These are phyloP conservation scores for Lachnellula cervina DNA, from an alignment of 2,329 filamentous ascomycete genomes.

Conservation along the genomic window DNA sequence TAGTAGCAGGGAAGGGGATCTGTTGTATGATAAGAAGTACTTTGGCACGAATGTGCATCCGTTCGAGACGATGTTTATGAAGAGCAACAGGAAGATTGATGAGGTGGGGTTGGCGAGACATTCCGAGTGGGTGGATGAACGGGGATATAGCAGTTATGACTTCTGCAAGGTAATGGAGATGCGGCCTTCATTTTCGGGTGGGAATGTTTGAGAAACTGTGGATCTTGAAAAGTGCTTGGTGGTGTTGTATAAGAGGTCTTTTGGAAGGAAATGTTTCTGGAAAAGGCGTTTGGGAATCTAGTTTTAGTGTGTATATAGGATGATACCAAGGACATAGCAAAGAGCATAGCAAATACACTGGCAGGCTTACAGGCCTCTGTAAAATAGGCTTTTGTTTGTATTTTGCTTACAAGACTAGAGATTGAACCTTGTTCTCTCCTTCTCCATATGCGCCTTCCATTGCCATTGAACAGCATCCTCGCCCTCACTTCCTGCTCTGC, in stretches of 20 bases:
- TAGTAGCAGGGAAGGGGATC: conserved; percentile 16
- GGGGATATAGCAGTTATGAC: conserved; percentile 26
- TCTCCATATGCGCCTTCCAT: conserved; percentile 95
- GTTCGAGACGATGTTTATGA: conserved; percentile 27
- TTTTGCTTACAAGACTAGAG: conserved; percentile 50
- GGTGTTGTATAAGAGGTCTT: too few relatives aligned
- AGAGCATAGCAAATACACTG: too few relatives aligned
- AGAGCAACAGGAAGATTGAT: conserved; percentile 25
- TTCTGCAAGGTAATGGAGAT: conserved; percentile 11
- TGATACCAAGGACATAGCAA: not conserved
- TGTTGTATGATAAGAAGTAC: conserved; percentile 20
- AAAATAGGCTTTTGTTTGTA: not conserved
- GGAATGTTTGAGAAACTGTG: not conserved
- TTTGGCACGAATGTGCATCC: conserved; percentile 26
- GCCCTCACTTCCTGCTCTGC: conserved; percentile 57
- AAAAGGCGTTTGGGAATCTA: not conserved
- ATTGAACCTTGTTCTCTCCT: conserved; percentile 88
- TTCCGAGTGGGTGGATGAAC: conserved; percentile 19
- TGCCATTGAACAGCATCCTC: conserved; percentile 63
- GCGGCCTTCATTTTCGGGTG: not conserved
- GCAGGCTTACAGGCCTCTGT: not conserved
- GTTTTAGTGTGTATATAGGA: not conserved
- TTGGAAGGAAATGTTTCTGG: not conserved
- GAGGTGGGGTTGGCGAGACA: conserved; percentile 14
- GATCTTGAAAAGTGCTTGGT: too few relatives aligned